Percentiles rank a stretch among this genome's conserved stretches.
Conservation (phyloP, 2,329 filamentous ascomycete genomes). For the Aureobasidium leucospermi region DNA sequence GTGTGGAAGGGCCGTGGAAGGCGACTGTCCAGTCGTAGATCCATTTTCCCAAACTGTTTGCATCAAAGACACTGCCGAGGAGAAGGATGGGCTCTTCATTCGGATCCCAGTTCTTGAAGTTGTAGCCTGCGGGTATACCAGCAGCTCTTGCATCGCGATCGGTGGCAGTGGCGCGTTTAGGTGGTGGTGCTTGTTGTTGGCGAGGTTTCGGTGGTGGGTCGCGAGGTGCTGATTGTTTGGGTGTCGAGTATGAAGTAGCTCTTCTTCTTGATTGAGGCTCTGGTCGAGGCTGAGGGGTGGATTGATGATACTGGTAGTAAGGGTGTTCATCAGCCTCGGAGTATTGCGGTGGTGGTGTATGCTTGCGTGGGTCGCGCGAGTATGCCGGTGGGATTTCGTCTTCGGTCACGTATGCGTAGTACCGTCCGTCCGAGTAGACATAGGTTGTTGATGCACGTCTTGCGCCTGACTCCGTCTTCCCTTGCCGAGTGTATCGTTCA, state of each 20-base stretch:
- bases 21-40: conserved; percentile 99
- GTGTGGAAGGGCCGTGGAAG: conserved; percentile 71
- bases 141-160: conserved; percentile 57
- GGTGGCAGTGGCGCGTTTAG: conserved; percentile 44
- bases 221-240: conserved; percentile 43
- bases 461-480: conserved; percentile 17
- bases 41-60: conserved; percentile 97
- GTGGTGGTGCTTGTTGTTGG: conserved; percentile 33
- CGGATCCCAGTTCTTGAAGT: conserved; percentile 97
- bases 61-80: conserved; percentile 90
- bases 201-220: conserved; percentile 45
- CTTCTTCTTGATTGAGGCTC: conserved; percentile 31
- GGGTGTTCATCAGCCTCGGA: conserved; percentile 45
- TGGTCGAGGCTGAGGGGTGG: conserved; percentile 32
- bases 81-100: conserved; percentile 89
- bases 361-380: conserved; percentile 29
- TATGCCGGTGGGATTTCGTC: conserved; percentile 32
- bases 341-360: conserved; percentile 40
- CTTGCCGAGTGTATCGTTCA: conserved; percentile 32
- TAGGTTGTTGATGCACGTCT: conserved; percentile 38
- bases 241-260: conserved; percentile 29
- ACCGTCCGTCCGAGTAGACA: conserved; percentile 51
- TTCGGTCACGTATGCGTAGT: conserved; percentile 35
- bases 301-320: conserved; percentile 42
- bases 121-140: conserved; percentile 81